Conservation (phyloP, 257 asterid species). For the Pogostemon cablin region DNA sequence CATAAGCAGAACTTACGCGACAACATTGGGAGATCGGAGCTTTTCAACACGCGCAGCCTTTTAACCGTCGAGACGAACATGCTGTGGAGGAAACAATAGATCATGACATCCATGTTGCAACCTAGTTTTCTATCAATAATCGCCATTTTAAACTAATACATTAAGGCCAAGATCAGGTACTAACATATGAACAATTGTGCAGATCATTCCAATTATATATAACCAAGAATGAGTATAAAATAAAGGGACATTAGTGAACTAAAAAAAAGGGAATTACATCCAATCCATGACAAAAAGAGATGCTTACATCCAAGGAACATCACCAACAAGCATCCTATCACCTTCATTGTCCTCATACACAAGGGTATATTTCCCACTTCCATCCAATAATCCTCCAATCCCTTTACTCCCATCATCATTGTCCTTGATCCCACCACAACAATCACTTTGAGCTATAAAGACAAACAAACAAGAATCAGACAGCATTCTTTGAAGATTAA, state of each 20-base stretch:
- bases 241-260: slow-evolving; percentile 2
- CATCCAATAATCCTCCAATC: slow-evolving; percentile 70
- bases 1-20: slow-evolving; percentile 52
- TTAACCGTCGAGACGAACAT: slow-evolving; percentile 88
- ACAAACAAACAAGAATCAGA: slow-evolving; percentile 12
- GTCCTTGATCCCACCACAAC: slow-evolving; percentile 44
- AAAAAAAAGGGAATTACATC: slow-evolving; percentile 37
- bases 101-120: neutral
- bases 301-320: slow-evolving; percentile 99
- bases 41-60: slow-evolving; percentile 88
- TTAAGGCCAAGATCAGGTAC: slow-evolving; percentile 21
- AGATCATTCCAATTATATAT: neutral
- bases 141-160: neutral
- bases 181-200: slow-evolving; percentile 16
- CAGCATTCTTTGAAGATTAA: neutral
- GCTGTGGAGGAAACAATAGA: slow-evolving; percentile 40
- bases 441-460: slow-evolving; percentile 61
- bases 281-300: slow-evolving; percentile 30
- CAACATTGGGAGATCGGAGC: slow-evolving; percentile 69
- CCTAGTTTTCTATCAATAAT: neutral
- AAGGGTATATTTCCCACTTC: slow-evolving; percentile 92
- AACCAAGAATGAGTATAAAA: neutral
- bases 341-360: slow-evolving; percentile 98
- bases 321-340: slow-evolving; percentile 98
- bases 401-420: slow-evolving; percentile 45